Percentiles rank a stretch among this genome's conserved stretches.
phyloP scores from a whole-genome alignment of 2,329 filamentous ascomycete genomes.

The Fusarium tupiense region DNA sequence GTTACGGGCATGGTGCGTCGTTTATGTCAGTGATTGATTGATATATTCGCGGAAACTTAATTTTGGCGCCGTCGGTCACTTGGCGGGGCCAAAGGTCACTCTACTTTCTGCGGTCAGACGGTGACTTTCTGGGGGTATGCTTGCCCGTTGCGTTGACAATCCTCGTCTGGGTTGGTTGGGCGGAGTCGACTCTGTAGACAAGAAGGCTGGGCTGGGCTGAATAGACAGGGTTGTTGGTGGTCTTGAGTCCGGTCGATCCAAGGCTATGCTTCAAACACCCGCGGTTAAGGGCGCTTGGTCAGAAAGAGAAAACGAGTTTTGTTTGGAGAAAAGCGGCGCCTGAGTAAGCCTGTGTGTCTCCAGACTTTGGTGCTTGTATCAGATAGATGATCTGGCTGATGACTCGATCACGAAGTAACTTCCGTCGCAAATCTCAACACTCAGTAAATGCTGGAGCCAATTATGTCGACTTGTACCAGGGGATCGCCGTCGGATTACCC shows the following conservation, averaged over 20 bases:
- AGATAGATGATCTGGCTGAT: slow-evolving; percentile 24
- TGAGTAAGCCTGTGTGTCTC: slow-evolving; percentile 28
- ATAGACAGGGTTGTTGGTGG: slow-evolving; percentile 42
- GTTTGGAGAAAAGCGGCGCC: slow-evolving; percentile 17
- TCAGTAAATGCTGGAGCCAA: slow-evolving; percentile 17
- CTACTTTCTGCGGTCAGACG: slow-evolving; percentile 50
- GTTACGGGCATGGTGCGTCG: slow-evolving; percentile 45
- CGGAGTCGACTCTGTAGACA: slow-evolving; percentile 38
- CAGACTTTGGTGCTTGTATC: slow-evolving; percentile 30
- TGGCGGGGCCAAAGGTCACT: slow-evolving; percentile 47
- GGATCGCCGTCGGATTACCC: slow-evolving; percentile 25
- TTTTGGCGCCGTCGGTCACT: slow-evolving; percentile 46
- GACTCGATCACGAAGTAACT: slow-evolving; percentile 17
- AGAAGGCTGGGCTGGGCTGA: slow-evolving; percentile 39
- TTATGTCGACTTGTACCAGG: slow-evolving; percentile 30
- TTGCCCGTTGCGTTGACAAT: slow-evolving; percentile 43
- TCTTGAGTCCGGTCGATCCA: slow-evolving; percentile 25
- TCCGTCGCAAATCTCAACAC: slow-evolving; percentile 2
- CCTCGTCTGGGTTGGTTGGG: slow-evolving; percentile 45
- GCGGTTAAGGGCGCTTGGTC: slow-evolving; percentile 25
- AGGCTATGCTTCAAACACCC: slow-evolving; percentile 8
- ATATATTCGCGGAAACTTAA: slow-evolving; percentile 42
- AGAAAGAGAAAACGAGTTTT: neutral
- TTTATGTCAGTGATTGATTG: slow-evolving; percentile 40
- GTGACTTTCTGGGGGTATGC: slow-evolving; percentile 44